A percentile compares a stretch with the other conserved stretches of the same genome.
These are phyloP conservation scores for Polyplosphaeria fusca DNA, from an alignment of 495 filamentous ascomycete species.

Conservation along the genomic window DNA sequence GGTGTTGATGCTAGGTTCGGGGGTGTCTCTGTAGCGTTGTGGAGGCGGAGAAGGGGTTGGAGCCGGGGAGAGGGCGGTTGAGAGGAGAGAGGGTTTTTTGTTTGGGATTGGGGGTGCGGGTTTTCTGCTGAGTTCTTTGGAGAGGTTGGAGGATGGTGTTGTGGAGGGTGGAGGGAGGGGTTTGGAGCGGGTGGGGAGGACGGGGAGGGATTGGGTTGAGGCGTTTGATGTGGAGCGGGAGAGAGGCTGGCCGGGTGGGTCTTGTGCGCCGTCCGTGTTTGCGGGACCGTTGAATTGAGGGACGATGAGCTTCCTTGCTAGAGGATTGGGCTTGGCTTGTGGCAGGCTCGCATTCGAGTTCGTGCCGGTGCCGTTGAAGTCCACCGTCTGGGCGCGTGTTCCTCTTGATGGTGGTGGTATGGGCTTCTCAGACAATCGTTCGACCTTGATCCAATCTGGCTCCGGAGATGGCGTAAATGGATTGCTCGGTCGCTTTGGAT, in stretches of 20 bases:
- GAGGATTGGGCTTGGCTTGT: slow-evolving; percentile 1
- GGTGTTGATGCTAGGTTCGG: background rate
- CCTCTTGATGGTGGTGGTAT: slow-evolving; percentile 23
- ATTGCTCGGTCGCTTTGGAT: slow-evolving; percentile 72
- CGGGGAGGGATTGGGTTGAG: slow-evolving; percentile 17
- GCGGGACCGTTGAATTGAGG: slow-evolving; percentile 17
- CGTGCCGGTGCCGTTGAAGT: slow-evolving; percentile 7
- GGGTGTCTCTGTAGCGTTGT: slow-evolving; percentile 14
- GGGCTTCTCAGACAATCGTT: slow-evolving; percentile 13
- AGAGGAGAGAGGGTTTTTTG: slow-evolving; percentile 44
- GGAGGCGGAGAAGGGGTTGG: slow-evolving; percentile 19
- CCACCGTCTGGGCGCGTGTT: slow-evolving; percentile 7
- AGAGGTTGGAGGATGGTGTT: slow-evolving; percentile 12
- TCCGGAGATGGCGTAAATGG: slow-evolving; percentile 69
- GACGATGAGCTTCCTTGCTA: slow-evolving; percentile 21
- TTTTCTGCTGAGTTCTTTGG: slow-evolving; percentile 36
- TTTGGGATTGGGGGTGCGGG: slow-evolving; percentile 38
- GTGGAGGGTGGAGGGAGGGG: slow-evolving; percentile 1
- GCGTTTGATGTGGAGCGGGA: slow-evolving; percentile 6
- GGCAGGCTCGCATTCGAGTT: slow-evolving; percentile 4
- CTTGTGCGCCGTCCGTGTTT: slow-evolving; percentile 13
- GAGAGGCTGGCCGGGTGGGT: background rate
- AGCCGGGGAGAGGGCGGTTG: slow-evolving; percentile 13
- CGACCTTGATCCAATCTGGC: slow-evolving; percentile 72
- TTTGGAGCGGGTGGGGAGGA: slow-evolving; percentile 1